Percentiles rank a stretch among this genome's conserved stretches.
These are phyloP conservation scores for Diaporthe eres DNA, from an alignment of 2,329 filamentous ascomycete species.

Conservation along the genomic window DNA sequence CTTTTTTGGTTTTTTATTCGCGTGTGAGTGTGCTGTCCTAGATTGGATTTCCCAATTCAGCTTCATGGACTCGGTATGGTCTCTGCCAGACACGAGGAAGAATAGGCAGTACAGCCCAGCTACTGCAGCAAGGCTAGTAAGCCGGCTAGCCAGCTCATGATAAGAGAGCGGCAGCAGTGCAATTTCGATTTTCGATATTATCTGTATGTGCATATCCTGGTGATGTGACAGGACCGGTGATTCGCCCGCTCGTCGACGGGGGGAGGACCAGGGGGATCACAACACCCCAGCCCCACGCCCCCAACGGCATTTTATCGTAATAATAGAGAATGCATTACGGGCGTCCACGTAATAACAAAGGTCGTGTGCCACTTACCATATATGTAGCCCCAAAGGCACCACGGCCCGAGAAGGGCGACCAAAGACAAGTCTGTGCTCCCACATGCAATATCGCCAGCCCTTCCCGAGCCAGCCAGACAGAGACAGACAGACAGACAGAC, in stretches of 20 bases:
- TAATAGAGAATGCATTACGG: background rate
- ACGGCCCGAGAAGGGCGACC: conserved; percentile 23
- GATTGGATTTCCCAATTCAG: conserved; percentile 8
- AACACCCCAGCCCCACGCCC: background rate
- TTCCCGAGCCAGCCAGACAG: background rate
- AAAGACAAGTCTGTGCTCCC: conserved; percentile 30
- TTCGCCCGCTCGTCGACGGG: background rate
- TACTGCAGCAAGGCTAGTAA: conserved; percentile 13
- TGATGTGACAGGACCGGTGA: conserved; percentile 20
- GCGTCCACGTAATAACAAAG: background rate
- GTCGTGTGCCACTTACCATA: conserved; percentile 1
- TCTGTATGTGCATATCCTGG: conserved; percentile 19
- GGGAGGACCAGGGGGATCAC: conserved; percentile 9
- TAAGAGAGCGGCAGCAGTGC: conserved; percentile 29
- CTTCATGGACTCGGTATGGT: conserved; percentile 14
- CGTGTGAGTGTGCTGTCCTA: background rate
- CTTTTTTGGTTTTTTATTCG: background rate
- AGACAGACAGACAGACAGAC: background rate
- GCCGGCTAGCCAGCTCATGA: conserved; percentile 21
- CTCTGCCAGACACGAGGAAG: conserved; percentile 18
- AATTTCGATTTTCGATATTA: conserved; percentile 29
- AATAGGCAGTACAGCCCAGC: background rate
- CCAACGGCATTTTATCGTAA: background rate
- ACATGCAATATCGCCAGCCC: conserved; percentile 27
- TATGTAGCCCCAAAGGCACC: conserved; percentile 8